Evolutionary conservation across 2,329 filamentous ascomycete genomes (phyloP).

Genomic region (Claviceps spartinae): DNA sequence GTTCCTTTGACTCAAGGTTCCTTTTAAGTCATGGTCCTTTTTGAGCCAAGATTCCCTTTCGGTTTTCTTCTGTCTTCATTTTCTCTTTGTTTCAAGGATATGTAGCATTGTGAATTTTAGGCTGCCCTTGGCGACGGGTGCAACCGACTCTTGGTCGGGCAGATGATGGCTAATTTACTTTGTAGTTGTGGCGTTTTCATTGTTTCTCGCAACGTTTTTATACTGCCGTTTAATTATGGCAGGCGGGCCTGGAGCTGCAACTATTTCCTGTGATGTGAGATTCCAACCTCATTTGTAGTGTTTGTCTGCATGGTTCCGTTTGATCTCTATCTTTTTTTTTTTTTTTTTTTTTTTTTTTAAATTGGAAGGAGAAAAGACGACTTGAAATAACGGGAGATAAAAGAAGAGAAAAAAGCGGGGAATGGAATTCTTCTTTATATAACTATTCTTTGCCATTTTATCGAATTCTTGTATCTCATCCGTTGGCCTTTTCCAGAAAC

Average conservation of each 20-base stretch:
- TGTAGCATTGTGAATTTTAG: background rate
- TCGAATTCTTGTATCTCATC: background rate
- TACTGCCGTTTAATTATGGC: background rate
- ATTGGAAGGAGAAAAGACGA: background rate
- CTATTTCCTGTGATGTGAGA: background rate
- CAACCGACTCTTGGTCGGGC: background rate
- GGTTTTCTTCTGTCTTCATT: background rate
- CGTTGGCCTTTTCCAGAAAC: background rate
- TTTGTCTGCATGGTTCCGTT: no score
- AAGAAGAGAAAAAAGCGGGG: background rate
- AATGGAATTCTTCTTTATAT: background rate
- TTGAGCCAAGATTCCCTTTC: no score
- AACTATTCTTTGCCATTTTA: background rate
- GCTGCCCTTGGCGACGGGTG: background rate
- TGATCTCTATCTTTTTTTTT: no score
- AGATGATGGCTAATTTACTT: background rate
- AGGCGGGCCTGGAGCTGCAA: background rate
- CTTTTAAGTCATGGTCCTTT: no score
- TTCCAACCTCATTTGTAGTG: background rate
- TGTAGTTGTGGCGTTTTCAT: background rate
- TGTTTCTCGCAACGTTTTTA: background rate
- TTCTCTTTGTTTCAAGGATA: background rate
- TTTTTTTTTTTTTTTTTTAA: no score
- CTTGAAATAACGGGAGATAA: background rate
- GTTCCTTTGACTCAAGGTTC: no score